phyloP scores from a whole-genome alignment of 2,329 filamentous ascomycete genomes.

The Blastomyces silverae region DNA sequence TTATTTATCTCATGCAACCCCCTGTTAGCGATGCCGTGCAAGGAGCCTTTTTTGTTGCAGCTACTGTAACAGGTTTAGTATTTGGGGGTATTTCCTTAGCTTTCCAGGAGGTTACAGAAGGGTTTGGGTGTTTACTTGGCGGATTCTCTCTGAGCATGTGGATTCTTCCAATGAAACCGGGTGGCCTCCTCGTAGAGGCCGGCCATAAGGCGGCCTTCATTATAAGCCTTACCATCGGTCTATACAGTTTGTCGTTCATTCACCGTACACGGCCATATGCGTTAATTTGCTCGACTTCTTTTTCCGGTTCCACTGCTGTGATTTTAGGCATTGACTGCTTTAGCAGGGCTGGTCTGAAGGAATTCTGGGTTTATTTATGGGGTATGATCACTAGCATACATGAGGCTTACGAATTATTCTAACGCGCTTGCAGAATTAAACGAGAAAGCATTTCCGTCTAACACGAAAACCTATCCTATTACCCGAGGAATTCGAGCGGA shows the following conservation, averaged over 20 bases:
- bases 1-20: slow-evolving; percentile 79
- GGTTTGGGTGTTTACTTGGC: slow-evolving; percentile 78
- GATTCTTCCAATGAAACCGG: slow-evolving; percentile 70
- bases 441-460: slow-evolving; percentile 67
- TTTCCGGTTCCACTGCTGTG: slow-evolving; percentile 70
- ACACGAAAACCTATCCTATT: slow-evolving; percentile 70
- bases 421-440: slow-evolving; percentile 54
- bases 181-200: slow-evolving; percentile 61
- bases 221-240: slow-evolving; percentile 58
- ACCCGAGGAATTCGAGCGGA: slow-evolving; percentile 84
- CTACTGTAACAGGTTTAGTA: slow-evolving; percentile 62
- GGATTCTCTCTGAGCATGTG: slow-evolving; percentile 87
- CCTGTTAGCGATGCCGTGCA: slow-evolving; percentile 70
- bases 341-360: slow-evolving; percentile 80
- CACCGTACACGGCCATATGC: slow-evolving; percentile 71
- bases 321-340: slow-evolving; percentile 88
- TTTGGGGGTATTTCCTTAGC: slow-evolving; percentile 68
- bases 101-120: slow-evolving; percentile 76
- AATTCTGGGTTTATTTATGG: slow-evolving; percentile 96
- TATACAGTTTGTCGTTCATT: slow-evolving; percentile 70
- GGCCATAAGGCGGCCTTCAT: slow-evolving; percentile 68
- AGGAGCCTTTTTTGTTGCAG: slow-evolving; percentile 78
- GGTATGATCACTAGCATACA: slow-evolving; percentile 37
- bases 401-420: slow-evolving; percentile 19
- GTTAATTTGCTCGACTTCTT: slow-evolving; percentile 68